Conservation (phyloP, 140 eudicot genomes). For the Bidens hawaiensis region DNA sequence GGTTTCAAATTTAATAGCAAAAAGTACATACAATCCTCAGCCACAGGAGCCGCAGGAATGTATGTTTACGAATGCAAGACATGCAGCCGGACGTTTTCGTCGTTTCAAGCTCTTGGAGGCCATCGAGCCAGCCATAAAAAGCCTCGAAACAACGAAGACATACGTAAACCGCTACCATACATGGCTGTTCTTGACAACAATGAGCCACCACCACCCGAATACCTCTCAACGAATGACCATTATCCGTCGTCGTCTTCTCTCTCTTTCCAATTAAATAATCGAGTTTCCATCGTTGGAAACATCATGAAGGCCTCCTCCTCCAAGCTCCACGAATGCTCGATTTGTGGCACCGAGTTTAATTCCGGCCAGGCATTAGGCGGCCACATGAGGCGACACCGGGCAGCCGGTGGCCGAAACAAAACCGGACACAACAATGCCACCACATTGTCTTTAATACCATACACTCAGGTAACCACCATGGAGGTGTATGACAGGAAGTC, state of each 20-base stretch:
- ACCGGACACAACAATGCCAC: conserved; percentile 14
- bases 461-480: conserved; percentile 6
- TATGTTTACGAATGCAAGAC: conserved; percentile 75
- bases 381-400: conserved; percentile 95
- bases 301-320: conserved; percentile 27
- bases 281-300: background rate
- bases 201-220: conserved; percentile 13
- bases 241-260: conserved; percentile 28
- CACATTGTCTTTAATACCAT: conserved; percentile 34
- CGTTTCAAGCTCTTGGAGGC: conserved; percentile 94
- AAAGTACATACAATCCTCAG: conserved; percentile 41
- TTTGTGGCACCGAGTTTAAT: conserved; percentile 79
- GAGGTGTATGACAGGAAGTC: conserved; percentile 15
- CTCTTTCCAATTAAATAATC: conserved; percentile 45
- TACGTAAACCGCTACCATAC: conserved; percentile 19
- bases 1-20: conserved; percentile 49
- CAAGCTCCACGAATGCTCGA: conserved; percentile 71
- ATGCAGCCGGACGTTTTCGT: conserved; percentile 63
- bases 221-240: background rate
- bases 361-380: conserved; percentile 96
- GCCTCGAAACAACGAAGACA: conserved; percentile 37
- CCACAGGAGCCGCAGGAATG: conserved; percentile 33
- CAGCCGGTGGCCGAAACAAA: conserved; percentile 23
- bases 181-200: conserved; percentile 20
- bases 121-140: conserved; percentile 90